phyloP scores from a whole-genome alignment of 768 basidiomycete genomes.

The Suillus cothurnatus region DNA sequence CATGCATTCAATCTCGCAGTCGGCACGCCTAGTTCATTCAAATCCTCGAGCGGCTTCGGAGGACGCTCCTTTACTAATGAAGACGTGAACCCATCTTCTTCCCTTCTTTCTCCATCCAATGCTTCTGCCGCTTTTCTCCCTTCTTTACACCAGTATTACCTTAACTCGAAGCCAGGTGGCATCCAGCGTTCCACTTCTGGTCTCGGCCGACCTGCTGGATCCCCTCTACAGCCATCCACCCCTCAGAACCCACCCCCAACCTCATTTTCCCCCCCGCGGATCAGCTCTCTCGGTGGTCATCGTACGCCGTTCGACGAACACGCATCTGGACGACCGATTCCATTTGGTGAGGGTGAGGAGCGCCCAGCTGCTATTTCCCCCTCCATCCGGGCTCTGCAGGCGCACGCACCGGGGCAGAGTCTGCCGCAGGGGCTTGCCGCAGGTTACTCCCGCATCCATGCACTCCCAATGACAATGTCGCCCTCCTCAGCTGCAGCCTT shows the following conservation, averaged over 20 bases:
- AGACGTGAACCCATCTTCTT: conserved; percentile 25
- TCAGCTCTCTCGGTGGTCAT: conserved; percentile 14
- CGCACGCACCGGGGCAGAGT: conserved; percentile 89
- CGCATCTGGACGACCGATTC: conserved; percentile 31
- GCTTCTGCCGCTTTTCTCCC: conserved; percentile 84
- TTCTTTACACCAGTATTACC: conserved; percentile 66
- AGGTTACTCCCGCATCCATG: conserved; percentile 88
- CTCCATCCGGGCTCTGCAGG: conserved; percentile 75
- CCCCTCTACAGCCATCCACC: conserved; percentile 7
- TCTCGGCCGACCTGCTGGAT: conserved; percentile 13
- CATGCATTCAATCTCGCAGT: conserved; percentile 23
- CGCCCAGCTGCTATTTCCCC: conserved; percentile 54
- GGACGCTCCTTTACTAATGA: conserved; percentile 18
- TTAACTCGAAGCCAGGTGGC: conserved; percentile 45
- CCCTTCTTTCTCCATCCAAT: conserved; percentile 64
- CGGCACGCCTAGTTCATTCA: conserved; percentile 57
- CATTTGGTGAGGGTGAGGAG: conserved; percentile 27
- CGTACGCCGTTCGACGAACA: conserved; percentile 2
- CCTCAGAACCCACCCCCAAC: conserved; percentile 7
- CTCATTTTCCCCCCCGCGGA: conserved; percentile 29
- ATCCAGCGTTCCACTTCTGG: conserved; percentile 30
- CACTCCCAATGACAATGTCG: conserved; percentile 48
- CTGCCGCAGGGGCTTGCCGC: conserved; percentile 92
- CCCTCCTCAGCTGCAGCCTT: conserved; percentile 35
- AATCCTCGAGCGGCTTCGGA: conserved; percentile 44